Conservation (phyloP, 2,329 filamentous ascomycete species). For the Colletotrichum liaoningense region DNA sequence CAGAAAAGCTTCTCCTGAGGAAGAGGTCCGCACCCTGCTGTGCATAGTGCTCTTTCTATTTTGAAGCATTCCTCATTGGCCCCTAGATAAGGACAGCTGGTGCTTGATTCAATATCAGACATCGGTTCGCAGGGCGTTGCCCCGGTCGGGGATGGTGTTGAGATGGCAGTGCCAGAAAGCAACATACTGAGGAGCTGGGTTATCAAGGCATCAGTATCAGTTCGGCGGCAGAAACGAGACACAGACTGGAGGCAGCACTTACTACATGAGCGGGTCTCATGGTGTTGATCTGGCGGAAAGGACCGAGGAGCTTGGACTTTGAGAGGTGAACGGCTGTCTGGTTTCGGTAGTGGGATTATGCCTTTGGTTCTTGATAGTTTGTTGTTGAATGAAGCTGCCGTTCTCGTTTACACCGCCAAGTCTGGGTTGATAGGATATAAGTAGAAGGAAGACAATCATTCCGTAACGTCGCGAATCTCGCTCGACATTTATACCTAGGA, state of each 20-base stretch:
- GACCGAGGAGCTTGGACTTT: not conserved
- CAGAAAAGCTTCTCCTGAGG: not conserved
- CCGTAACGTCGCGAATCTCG: not conserved
- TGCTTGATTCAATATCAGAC: not conserved
- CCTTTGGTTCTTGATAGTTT: too few species aligned
- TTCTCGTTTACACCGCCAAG: too few species aligned
- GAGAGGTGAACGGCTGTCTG: not conserved
- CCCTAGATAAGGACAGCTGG: not conserved
- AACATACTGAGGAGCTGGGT: not conserved
- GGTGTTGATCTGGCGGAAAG: not conserved
- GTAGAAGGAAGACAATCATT: not conserved
- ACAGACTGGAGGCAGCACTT: not conserved
- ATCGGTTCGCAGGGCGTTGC: not conserved
- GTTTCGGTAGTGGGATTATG: not conserved
- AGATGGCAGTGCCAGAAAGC: not conserved
- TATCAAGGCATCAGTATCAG: not conserved
- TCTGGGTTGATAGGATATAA: too few species aligned
- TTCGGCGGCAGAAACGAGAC: not conserved
- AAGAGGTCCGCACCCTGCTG: not conserved
- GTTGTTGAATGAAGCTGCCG: too few species aligned
- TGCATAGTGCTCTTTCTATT: not conserved
- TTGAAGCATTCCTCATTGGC: too few species aligned
- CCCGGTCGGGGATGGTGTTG: not conserved
- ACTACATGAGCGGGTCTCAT: not conserved
- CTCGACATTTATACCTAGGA: not conserved